A percentile compares a stretch with the other conserved stretches of the same genome.
These are phyloP conservation scores for Pleurozium schreberi DNA, from an alignment of 225 moss, liverwort and hornwort genomes.

Conservation along the genomic window DNA sequence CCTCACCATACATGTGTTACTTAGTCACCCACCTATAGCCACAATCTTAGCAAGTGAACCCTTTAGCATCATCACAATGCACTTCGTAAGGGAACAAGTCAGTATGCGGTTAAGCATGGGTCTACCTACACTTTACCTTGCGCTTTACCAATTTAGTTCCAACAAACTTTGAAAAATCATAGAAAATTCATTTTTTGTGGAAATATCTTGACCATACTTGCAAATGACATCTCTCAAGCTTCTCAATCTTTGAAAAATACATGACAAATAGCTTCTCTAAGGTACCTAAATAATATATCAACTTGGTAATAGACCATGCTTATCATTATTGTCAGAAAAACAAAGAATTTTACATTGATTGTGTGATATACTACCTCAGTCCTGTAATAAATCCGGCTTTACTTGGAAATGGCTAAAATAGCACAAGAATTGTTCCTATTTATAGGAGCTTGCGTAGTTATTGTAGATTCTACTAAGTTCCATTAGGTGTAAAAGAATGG, in stretches of 20 bases:
- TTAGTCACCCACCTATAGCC: neutral
- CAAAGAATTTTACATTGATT: neutral
- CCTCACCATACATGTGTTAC: too few relatives aligned
- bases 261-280: neutral
- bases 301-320: neutral
- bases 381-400: too few relatives aligned
- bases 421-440: too few relatives aligned
- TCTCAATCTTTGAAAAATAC: neutral
- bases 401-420: too few relatives aligned
- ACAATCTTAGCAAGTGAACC: neutral
- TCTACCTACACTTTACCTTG: accelerated
- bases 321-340: neutral
- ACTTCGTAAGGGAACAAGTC: neutral
- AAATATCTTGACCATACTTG: neutral
- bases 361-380: too few relatives aligned
- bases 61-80: neutral
- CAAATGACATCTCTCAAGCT: neutral
- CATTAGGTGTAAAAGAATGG: too few relatives aligned
- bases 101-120: accelerated
- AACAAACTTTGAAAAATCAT: neutral
- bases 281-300: neutral
- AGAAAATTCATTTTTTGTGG: neutral
- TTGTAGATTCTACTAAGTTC: too few relatives aligned
- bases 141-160: neutral
- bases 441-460: too few relatives aligned